phyloP scores from a whole-genome alignment of 306 rosid genomes.

The Pueraria montana region DNA sequence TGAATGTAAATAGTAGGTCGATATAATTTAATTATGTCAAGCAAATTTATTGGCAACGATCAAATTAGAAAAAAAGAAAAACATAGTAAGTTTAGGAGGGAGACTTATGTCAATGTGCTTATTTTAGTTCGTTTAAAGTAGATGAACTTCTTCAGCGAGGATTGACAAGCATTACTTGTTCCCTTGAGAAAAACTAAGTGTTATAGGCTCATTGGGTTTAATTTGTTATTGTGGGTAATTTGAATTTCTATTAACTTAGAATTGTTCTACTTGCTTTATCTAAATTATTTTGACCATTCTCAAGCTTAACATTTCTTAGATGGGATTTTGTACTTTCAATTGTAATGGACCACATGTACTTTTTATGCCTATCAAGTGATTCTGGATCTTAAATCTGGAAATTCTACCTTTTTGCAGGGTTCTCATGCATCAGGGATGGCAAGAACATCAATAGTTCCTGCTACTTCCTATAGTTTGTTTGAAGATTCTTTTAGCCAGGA shows the following conservation, averaged over 20 bases:
- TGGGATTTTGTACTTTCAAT: background rate
- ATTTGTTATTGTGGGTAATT: conserved; percentile 15
- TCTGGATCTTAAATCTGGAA: background rate
- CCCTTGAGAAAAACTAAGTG: background rate
- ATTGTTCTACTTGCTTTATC: conserved; percentile 17
- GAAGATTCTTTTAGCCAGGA: conserved; percentile 72
- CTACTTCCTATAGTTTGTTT: conserved; percentile 60
- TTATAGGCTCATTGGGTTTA: background rate
- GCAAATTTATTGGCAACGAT: background rate
- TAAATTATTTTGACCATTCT: conserved; percentile 19
- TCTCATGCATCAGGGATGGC: conserved; percentile 67
- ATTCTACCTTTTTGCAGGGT: conserved; percentile 57
- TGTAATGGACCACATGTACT: background rate
- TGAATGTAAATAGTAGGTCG: background rate
- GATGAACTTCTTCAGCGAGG: conserved; percentile 16
- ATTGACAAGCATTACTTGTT: background rate
- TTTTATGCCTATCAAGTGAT: background rate
- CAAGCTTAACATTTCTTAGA: conserved; percentile 12
- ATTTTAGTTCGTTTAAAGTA: background rate
- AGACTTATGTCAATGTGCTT: conserved; percentile 7
- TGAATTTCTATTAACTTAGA: conserved; percentile 4
- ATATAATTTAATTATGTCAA: background rate
- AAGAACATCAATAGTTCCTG: conserved; percentile 65
- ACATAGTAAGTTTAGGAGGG: background rate
- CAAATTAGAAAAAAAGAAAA: background rate